These are phyloP conservation scores for Rubia balearica DNA, from an alignment of 305 asterid genomes.

Conservation along the genomic window DNA sequence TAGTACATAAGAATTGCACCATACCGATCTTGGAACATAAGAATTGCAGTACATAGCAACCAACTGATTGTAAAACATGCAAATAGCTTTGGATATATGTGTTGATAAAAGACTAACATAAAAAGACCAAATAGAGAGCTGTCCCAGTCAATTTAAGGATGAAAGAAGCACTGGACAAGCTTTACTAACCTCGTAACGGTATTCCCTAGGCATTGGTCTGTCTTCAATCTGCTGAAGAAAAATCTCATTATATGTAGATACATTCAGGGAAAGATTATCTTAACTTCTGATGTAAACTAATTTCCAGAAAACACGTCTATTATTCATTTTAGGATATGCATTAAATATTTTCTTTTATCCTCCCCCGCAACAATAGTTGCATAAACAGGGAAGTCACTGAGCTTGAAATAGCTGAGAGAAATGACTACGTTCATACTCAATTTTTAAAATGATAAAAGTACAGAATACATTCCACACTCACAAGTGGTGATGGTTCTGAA, in stretches of 20 bases:
- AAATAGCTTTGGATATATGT: neutral
- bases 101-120: neutral
- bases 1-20: no score
- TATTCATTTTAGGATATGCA: no score
- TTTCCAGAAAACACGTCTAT: neutral
- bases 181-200: constrained; percentile 61
- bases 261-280: neutral
- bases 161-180: neutral
- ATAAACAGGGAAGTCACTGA: neutral
- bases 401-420: neutral
- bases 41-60: neutral
- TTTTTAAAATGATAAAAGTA: neutral
- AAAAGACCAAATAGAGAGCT: neutral
- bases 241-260: constrained; percentile 15
- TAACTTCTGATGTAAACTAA: neutral
- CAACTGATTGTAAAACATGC: neutral
- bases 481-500: constrained; percentile 94
- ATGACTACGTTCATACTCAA: neutral
- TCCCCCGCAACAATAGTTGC: no score
- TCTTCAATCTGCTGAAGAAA: constrained; percentile 53
- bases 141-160: neutral
- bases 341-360: neutral
- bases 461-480: constrained; percentile 24
- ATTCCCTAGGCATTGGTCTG: constrained; percentile 82
- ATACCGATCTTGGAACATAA: no score